phyloP scores from a whole-genome alignment of 345 rosid species.

The Brassica incana region DNA sequence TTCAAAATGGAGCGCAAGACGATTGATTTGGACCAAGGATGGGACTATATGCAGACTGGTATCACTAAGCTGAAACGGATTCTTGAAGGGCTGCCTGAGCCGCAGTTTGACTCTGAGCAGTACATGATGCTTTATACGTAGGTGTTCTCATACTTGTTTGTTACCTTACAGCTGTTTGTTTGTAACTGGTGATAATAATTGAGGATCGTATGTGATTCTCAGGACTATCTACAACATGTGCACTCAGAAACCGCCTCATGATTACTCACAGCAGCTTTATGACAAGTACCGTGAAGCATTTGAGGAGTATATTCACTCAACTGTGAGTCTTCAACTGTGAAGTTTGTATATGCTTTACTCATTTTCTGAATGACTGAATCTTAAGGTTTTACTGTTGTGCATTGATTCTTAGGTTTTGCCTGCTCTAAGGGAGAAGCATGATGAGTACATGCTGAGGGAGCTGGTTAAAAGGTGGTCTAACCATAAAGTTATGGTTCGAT shows the following conservation, averaged over 20 bases:
- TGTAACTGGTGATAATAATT: background rate
- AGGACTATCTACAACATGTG: conserved; percentile 87
- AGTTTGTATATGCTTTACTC: background rate
- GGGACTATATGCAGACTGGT: conserved; percentile 77
- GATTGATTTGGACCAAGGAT: conserved; percentile 75
- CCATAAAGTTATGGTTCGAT: conserved; percentile 86
- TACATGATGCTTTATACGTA: conserved; percentile 90
- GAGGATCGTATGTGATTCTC: conserved; percentile 13
- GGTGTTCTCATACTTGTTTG: conserved; percentile 1
- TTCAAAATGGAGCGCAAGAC: conserved; percentile 61
- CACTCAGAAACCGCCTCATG: conserved; percentile 80
- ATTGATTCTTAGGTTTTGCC: conserved; percentile 52
- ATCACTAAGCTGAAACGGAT: conserved; percentile 73
- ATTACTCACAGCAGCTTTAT: conserved; percentile 85
- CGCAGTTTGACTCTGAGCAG: conserved; percentile 64
- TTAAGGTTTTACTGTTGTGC: background rate
- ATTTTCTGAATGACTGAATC: background rate
- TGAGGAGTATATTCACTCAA: conserved; percentile 61
- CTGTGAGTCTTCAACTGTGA: conserved; percentile 47
- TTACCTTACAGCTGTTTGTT: background rate
- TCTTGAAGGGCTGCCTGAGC: conserved; percentile 66
- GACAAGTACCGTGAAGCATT: conserved; percentile 74
- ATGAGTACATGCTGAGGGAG: conserved; percentile 82
- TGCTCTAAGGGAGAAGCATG: conserved; percentile 74
- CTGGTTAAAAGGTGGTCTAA: conserved; percentile 79